phyloP scores from a whole-genome alignment of 2,329 filamentous ascomycete species.

The Calonectria montana region DNA sequence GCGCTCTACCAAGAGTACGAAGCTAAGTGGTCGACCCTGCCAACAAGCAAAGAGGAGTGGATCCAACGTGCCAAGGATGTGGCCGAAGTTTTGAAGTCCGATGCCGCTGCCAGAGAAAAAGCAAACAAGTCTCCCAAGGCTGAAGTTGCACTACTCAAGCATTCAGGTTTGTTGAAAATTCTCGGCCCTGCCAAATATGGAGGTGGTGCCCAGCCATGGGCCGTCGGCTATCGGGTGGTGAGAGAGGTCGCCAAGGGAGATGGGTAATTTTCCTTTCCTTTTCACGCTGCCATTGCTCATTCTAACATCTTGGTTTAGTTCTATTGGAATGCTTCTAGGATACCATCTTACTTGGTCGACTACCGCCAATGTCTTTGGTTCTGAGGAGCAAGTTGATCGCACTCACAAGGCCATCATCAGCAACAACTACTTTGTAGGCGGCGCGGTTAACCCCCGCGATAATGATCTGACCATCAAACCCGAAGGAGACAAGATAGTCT shows the following conservation, averaged over 20 bases:
- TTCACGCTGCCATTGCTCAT: accelerated
- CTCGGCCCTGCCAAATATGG: conserved; percentile 54
- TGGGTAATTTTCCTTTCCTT: conserved; percentile 53
- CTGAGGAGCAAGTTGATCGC: conserved; percentile 67
- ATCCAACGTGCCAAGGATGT: conserved; percentile 54
- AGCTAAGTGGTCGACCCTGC: conserved; percentile 49
- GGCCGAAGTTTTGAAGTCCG: conserved; percentile 47
- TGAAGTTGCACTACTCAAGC: conserved; percentile 54
- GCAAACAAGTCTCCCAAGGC: conserved; percentile 55
- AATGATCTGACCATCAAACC: conserved; percentile 67
- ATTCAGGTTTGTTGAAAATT: conserved; percentile 53
- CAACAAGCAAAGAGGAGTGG: conserved; percentile 49
- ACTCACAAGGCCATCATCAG: conserved; percentile 66
- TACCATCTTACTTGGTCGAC: conserved; percentile 75
- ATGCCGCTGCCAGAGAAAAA: conserved; percentile 50
- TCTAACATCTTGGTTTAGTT: conserved; percentile 45
- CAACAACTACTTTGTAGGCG: conserved; percentile 75
- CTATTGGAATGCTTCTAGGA: conserved; percentile 73
- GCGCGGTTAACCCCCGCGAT: conserved; percentile 74
- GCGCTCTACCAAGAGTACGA: conserved; percentile 51
- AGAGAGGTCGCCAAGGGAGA: conserved; percentile 73
- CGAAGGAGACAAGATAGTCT: conserved; percentile 66
- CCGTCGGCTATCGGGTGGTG: conserved; percentile 67
- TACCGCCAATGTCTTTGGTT: conserved; percentile 70
- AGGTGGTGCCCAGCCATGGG: conserved; percentile 57